Conservation (phyloP, 495 filamentous ascomycete genomes). For the Rostrohypoxylon terebratum region DNA sequence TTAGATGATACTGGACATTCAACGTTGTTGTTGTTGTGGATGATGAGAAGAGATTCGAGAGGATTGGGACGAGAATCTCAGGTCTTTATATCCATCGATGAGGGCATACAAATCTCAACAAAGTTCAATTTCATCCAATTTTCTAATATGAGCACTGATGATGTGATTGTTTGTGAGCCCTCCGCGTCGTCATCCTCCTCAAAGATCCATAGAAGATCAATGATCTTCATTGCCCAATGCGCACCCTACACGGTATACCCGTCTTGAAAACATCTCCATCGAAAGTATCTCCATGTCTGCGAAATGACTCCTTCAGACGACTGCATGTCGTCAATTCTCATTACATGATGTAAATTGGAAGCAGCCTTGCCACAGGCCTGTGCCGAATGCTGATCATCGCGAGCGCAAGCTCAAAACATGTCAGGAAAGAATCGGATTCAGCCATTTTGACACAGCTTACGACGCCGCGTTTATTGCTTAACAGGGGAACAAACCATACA, state of each 20-base stretch:
- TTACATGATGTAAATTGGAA: constrained; percentile 22
- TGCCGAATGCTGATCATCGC: background rate
- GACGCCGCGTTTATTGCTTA: constrained; percentile 17
- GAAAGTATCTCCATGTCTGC: background rate
- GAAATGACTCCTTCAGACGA: background rate
- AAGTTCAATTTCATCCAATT: background rate
- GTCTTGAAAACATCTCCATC: background rate
- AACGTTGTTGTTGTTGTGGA: background rate
- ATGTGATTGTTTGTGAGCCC: constrained; percentile 2
- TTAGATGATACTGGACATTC: background rate
- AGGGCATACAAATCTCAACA: background rate
- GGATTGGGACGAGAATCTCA: background rate
- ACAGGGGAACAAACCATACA: constrained; percentile 11
- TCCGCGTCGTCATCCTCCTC: constrained; percentile 19
- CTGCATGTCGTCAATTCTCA: constrained; percentile 6
- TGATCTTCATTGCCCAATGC: constrained; percentile 15
- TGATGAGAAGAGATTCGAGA: background rate
- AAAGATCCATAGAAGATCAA: background rate
- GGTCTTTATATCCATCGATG: constrained; percentile 4
- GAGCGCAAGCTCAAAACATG: background rate
- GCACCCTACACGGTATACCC: background rate
- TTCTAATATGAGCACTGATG: background rate
- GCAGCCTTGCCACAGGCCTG: background rate
- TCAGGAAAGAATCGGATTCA: constrained; percentile 10
- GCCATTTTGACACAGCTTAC: constrained; percentile 15